Percentiles rank a stretch among this genome's conserved stretches.
Conservation (phyloP, 2,329 filamentous ascomycete genomes). For the Teratosphaeria pseudoeucalypti region DNA sequence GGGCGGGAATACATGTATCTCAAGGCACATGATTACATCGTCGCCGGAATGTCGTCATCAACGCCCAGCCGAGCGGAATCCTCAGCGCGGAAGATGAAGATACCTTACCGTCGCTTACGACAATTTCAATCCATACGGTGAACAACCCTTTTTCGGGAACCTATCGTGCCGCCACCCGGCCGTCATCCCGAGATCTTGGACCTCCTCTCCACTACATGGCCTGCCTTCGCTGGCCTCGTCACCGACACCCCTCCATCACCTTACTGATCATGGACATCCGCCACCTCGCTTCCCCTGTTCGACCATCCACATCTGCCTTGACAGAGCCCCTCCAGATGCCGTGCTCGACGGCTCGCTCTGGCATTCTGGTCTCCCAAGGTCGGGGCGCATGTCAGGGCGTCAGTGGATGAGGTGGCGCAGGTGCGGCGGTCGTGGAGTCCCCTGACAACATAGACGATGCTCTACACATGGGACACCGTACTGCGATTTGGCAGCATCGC, state of each 20-base stretch:
- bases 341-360: constrained; percentile 10
- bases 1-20: too few species aligned
- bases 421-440: too few species aligned
- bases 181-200: constrained; percentile 19
- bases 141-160: constrained; percentile 37
- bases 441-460: too few species aligned
- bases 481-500: too few species aligned
- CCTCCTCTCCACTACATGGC: constrained; percentile 31
- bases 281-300: constrained; percentile 33
- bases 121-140: constrained; percentile 34
- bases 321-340: constrained; percentile 21
- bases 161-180: constrained; percentile 27
- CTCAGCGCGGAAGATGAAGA: constrained; percentile 30
- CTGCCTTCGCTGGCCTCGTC: constrained; percentile 44
- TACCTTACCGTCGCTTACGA: constrained; percentile 42
- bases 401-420: constrained; percentile 8
- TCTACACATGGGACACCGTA: too few species aligned
- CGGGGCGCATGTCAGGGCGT: constrained; percentile 9
- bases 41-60: background rate
- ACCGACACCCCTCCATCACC: constrained; percentile 20
- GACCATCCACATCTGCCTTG: constrained; percentile 46
- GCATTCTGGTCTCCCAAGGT: constrained; percentile 13
- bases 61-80: constrained; percentile 34
- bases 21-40: background rate
- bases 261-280: constrained; percentile 43